Evolutionary conservation across 176 grass and related monocot genomes (phyloP).

Genomic region (Musa troglodytarum): DNA sequence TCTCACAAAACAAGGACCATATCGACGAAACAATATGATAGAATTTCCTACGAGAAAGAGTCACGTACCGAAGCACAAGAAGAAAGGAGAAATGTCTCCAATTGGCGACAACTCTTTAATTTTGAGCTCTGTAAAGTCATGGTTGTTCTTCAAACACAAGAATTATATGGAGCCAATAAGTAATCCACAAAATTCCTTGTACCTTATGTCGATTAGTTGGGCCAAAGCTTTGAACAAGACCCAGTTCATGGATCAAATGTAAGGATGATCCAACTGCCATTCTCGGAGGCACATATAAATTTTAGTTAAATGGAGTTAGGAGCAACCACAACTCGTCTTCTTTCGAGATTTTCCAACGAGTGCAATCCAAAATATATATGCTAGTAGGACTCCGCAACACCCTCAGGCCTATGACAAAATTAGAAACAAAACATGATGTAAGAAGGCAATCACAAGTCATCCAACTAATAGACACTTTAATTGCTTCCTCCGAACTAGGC

Average conservation of each 20-base stretch:
- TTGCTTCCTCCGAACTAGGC: too few species aligned
- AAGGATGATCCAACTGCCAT: conserved; percentile 6
- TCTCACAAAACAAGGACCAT: not conserved
- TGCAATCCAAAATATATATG: not conserved
- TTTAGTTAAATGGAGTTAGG: not conserved
- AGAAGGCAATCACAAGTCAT: not conserved
- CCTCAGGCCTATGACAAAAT: not conserved
- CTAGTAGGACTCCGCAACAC: not conserved
- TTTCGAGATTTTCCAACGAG: not conserved
- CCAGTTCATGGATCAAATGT: not conserved
- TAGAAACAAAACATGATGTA: not conserved
- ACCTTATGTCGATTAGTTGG: not conserved
- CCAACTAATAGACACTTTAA: too few species aligned
- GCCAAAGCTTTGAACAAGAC: not conserved
- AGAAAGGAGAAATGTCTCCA: conserved; percentile 3
- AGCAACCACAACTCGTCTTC: not conserved
- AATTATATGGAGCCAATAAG: not conserved
- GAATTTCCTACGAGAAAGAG: not conserved
- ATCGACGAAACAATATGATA: not conserved
- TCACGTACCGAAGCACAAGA: not conserved
- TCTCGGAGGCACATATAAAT: not conserved
- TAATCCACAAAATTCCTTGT: not conserved
- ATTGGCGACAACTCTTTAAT: not conserved
- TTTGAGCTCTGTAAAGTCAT: not conserved
- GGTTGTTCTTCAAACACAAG: not conserved